phyloP scores from a whole-genome alignment of 805 yeast genomes.

The Candida chauliodis region DNA sequence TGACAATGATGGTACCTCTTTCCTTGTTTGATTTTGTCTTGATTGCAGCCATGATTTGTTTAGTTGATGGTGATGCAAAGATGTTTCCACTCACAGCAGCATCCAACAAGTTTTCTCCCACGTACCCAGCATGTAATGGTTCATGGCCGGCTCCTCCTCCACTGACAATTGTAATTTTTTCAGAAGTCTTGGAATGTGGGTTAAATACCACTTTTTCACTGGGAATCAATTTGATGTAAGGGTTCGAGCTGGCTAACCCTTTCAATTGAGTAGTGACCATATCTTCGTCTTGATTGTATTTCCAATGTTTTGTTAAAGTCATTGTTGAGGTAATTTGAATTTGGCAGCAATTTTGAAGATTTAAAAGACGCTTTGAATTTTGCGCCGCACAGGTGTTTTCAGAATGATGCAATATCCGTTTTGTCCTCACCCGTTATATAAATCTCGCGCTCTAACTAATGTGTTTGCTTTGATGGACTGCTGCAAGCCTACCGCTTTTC shows the following conservation, averaged over 20 bases:
- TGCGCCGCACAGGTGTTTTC: too few species aligned
- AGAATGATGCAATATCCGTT: too few species aligned
- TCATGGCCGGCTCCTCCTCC: slow-evolving; percentile 98
- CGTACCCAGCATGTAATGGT: slow-evolving; percentile 89
- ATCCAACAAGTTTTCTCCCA: slow-evolving; percentile 77
- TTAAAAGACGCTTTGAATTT: too few species aligned
- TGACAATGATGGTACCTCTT: slow-evolving; percentile 73
- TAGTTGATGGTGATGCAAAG: slow-evolving; percentile 95
- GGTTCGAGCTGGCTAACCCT: slow-evolving; percentile 54
- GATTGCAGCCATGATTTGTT: slow-evolving; percentile 73
- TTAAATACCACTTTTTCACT: slow-evolving; percentile 54
- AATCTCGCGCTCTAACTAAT: too few species aligned
- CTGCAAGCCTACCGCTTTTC: too few species aligned
- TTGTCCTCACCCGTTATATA: too few species aligned
- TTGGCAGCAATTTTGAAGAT: too few species aligned
- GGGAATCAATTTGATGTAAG: slow-evolving; percentile 50
- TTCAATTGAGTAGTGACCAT: slow-evolving; percentile 46
- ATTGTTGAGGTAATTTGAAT: slow-evolving; percentile 10
- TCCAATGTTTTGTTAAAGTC: slow-evolving; percentile 47
- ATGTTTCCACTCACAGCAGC: slow-evolving; percentile 88
- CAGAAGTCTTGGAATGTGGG: slow-evolving; percentile 30
- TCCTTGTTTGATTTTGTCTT: slow-evolving; percentile 49
- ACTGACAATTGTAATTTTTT: slow-evolving; percentile 69
- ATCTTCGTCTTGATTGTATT: slow-evolving; percentile 40
- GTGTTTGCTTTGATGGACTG: too few species aligned